phyloP scores from a whole-genome alignment of 2,329 filamentous ascomycete species.

The Alternaria sp. region DNA sequence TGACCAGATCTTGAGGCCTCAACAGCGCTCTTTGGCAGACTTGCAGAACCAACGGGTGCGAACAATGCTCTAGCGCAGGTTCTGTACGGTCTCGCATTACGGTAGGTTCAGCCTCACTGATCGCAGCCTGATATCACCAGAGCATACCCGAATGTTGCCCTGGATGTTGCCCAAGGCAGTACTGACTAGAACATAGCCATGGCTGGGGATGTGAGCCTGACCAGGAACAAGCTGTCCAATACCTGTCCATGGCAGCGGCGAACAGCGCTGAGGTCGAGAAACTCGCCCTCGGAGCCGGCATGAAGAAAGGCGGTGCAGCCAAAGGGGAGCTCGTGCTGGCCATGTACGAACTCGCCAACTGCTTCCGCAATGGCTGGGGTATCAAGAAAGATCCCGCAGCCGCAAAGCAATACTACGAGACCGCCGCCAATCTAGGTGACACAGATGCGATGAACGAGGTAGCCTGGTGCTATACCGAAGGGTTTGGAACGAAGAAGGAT shows the following conservation, averaged over 20 bases:
- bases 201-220: slow-evolving; percentile 88
- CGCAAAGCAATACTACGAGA: slow-evolving; percentile 92
- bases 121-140: slow-evolving; percentile 3
- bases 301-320: slow-evolving; percentile 90
- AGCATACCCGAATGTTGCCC: slow-evolving; percentile 35
- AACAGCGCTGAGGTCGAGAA: slow-evolving; percentile 89
- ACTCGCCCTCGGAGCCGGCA: slow-evolving; percentile 80
- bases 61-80: slow-evolving; percentile 97
- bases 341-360: slow-evolving; percentile 93
- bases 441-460: slow-evolving; percentile 98
- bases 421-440: slow-evolving; percentile 93
- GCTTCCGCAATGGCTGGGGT: slow-evolving; percentile 94
- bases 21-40: slow-evolving; percentile 80
- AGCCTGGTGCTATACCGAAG: slow-evolving; percentile 93
- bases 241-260: slow-evolving; percentile 85
- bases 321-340: slow-evolving; percentile 96
- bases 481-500: slow-evolving; percentile 97
- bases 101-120: slow-evolving; percentile 59
- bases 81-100: slow-evolving; percentile 87
- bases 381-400: slow-evolving; percentile 84
- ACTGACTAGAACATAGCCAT: slow-evolving; percentile 64
- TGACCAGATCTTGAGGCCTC: slow-evolving; percentile 70
- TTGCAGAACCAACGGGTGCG: slow-evolving; percentile 82
- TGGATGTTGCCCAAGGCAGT: slow-evolving; percentile 17
- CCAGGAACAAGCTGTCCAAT: slow-evolving; percentile 75